Conservation (phyloP, 1,284 basidiomycete species). For the Ceratobasidium sp. region DNA sequence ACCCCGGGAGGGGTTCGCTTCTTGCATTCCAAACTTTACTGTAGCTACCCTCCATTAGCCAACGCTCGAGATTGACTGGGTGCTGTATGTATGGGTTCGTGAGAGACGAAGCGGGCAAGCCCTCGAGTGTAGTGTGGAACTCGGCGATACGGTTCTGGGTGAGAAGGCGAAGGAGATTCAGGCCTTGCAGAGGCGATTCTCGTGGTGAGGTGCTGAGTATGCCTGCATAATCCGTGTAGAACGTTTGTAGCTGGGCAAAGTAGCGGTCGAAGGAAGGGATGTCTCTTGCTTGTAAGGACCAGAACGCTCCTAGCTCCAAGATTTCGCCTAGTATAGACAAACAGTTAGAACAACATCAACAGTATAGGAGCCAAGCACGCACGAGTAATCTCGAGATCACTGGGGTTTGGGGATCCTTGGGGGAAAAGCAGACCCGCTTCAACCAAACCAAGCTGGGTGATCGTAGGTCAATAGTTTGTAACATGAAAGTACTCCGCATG, state of each 20-base stretch:
- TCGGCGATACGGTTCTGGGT: slow-evolving; percentile 97
- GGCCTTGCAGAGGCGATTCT: slow-evolving; percentile 89
- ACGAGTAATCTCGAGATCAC: slow-evolving; percentile 78
- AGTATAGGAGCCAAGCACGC: slow-evolving; percentile 53
- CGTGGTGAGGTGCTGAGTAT: slow-evolving; percentile 83
- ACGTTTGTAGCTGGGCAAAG: slow-evolving; percentile 90
- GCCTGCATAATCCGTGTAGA: slow-evolving; percentile 78
- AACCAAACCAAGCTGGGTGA: slow-evolving; percentile 76
- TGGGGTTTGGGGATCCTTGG: slow-evolving; percentile 64
- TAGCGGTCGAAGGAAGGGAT: slow-evolving; percentile 95
- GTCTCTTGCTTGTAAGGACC: slow-evolving; percentile 88
- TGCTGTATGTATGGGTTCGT: slow-evolving; percentile 84
- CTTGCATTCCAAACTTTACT: slow-evolving; percentile 97
- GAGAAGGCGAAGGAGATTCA: slow-evolving; percentile 93
- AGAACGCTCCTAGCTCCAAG: slow-evolving; percentile 94
- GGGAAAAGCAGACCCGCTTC: slow-evolving; percentile 80
- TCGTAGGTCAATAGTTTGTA: neutral
- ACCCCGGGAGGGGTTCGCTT: slow-evolving; percentile 70
- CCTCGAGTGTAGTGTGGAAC: slow-evolving; percentile 99
- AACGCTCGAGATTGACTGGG: slow-evolving; percentile 91
- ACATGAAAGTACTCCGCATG: neutral
- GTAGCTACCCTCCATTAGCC: slow-evolving; percentile 99
- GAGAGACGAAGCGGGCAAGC: slow-evolving; percentile 80
- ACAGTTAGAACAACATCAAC: slow-evolving; percentile 43
- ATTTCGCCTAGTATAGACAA: slow-evolving; percentile 75